Evolutionary conservation across 192 early-diverging fungal genomes (phyloP).

Genomic region (Coemansia sp.): DNA sequence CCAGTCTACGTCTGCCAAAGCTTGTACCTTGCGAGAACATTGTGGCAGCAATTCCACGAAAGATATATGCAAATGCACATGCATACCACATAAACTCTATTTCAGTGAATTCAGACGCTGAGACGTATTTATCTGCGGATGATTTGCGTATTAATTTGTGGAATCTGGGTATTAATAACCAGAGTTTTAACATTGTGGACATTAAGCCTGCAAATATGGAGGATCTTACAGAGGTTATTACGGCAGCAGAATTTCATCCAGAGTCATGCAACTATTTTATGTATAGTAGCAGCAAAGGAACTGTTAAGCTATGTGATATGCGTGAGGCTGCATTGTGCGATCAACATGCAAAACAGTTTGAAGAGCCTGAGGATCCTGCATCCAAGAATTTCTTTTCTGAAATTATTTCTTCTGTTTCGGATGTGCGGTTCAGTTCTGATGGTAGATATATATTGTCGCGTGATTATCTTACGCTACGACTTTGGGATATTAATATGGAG

Average conservation of each 20-base stretch:
- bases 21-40: conserved; percentile 94
- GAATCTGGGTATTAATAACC: conserved; percentile 96
- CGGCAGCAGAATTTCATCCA: conserved; percentile 97
- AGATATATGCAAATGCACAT: conserved; percentile 97
- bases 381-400: conserved; percentile 99
- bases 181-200: conserved; percentile 99
- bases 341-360: conserved; percentile 89
- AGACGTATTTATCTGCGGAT: conserved; percentile 97
- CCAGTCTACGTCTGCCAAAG: conserved; percentile 73
- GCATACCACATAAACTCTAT: conserved; percentile 99
- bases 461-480: conserved; percentile 94
- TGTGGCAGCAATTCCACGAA: conserved; percentile 90
- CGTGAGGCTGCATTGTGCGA: conserved; percentile 92
- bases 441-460: conserved; percentile 96
- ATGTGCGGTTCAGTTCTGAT: conserved; percentile 94
- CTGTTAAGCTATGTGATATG: conserved; percentile 98
- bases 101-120: conserved; percentile 96
- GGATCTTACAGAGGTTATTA: conserved; percentile 98
- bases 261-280: conserved; percentile 93
- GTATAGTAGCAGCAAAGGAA: conserved; percentile 98
- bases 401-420: conserved; percentile 97
- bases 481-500: conserved; percentile 99
- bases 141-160: conserved; percentile 98
- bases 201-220: conserved; percentile 99
- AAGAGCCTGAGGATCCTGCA: conserved; percentile 89